Conservation (phyloP, 2,329 filamentous ascomycete genomes). For the Pyrenophora graminea region DNA sequence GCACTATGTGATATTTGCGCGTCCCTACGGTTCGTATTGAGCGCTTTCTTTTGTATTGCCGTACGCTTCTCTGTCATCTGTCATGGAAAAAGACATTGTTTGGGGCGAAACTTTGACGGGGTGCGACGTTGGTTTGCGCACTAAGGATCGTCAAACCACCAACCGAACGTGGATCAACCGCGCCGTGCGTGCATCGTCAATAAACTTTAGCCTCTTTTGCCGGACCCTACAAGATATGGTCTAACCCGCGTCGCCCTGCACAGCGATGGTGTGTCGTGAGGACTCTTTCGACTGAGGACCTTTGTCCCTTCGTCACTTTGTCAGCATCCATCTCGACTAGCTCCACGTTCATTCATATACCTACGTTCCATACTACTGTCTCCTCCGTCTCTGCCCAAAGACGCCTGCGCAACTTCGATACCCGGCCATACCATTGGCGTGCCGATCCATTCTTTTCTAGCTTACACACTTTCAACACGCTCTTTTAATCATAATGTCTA, state of each 20-base stretch:
- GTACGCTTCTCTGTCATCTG: conserved; percentile 15
- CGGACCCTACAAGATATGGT: conserved; percentile 29
- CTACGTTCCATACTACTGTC: conserved; percentile 4
- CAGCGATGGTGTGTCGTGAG: conserved; percentile 25
- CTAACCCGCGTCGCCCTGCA: conserved; percentile 22
- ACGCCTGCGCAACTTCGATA: conserved; percentile 8
- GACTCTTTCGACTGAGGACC: conserved; percentile 21
- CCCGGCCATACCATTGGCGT: conserved; percentile 9
- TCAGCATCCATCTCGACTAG: conserved; percentile 11
- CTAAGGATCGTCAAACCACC: conserved; percentile 33
- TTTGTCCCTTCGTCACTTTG: conserved; percentile 14
- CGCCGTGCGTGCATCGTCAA: conserved; percentile 26
- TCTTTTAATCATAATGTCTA: conserved; percentile 37
- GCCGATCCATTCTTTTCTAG: conserved; percentile 6
- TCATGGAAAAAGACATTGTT: conserved; percentile 15
- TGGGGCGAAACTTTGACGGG: conserved; percentile 24
- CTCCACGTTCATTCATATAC: conserved; percentile 21
- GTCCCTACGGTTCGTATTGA: not conserved
- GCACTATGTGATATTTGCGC: not conserved
- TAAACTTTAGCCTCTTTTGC: conserved; percentile 30
- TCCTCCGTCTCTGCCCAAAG: conserved; percentile 2
- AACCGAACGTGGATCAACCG: conserved; percentile 25
- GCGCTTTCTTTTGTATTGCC: conserved; percentile 9
- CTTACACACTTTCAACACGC: conserved; percentile 1
- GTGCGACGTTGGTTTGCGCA: conserved; percentile 28